Base-by-base conservation (phyloP, 768 basidiomycete species). In the Hemileccinum rubropunctum region DNA sequence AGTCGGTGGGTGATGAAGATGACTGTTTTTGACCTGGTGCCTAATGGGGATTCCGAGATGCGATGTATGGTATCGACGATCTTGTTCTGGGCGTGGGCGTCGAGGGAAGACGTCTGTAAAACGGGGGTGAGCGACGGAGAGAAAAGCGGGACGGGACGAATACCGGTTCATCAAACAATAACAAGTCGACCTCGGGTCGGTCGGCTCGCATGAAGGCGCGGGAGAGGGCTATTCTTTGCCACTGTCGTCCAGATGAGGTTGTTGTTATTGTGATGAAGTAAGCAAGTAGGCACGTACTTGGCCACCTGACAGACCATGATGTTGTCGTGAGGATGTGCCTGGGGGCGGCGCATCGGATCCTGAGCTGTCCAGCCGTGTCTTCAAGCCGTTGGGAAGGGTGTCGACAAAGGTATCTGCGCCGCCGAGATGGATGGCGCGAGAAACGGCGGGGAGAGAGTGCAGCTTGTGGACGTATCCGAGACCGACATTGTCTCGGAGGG, bases 141-240 rank as follows among this genome's bases (percentile, higher is more conserved):
- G 17, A 23, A n/a, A 30, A 23, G 10, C 10, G n/a, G 4, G 36
- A 1, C 35, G 32, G 15, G 35, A 40, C 44, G 67, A 83, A 62
- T 70, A 85, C 86, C 45, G 90, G 88, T 71, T 92, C 89, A 65
- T 95, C 92, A 61, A 94, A 87, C 36, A 94, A 68, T 28, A 94
- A 72, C 13, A 94, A 70, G 67, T 93, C 88, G 21, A 89, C 80
- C 55, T 84, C 82, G 18, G 81, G 87, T 61, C 79, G 81, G 59
- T 74, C 78, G 42, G 88, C 86, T 52, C 91, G 76, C 86, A 93
- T 90, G 60, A 94, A 93, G 14, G 90, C 88, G 42, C 92, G 79
- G 41, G 91, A 87, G 42, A 94, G 78, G 15, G 92, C 91, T 49
- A 95, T 80, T 58, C 88, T 74, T 70, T 92, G 90, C 91, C 91